Evolutionary conservation across 192 early-diverging fungal species (phyloP).

Genomic region (Pecoramyces ruminantium): DNA sequence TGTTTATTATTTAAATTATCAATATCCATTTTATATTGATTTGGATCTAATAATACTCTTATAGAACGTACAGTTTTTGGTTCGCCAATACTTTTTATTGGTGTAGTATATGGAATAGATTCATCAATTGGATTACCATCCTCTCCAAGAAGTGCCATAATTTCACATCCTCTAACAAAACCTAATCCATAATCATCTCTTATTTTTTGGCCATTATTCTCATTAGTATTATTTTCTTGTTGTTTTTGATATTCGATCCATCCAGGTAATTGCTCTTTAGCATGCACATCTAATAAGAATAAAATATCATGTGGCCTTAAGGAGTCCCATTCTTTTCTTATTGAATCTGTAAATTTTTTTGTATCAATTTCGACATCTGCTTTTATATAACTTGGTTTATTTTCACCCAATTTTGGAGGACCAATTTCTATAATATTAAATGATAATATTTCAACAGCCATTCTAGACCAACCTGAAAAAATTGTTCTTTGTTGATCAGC

Average conservation of each 20-base stretch:
- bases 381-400: conserved; percentile 50
- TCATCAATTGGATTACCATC: conserved; percentile 33
- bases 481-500: conserved; percentile 34
- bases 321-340: conserved; percentile 76
- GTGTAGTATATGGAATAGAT: background rate
- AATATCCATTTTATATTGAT: conserved; percentile 66
- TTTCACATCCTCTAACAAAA: conserved; percentile 71
- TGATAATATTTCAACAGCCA: conserved; percentile 58
- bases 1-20: conserved; percentile 12
- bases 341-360: conserved; percentile 42
- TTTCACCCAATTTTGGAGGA: conserved; percentile 49
- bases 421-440: conserved; percentile 54
- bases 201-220: background rate
- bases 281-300: conserved; percentile 60
- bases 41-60: conserved; percentile 66
- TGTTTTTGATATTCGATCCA: conserved; percentile 5
- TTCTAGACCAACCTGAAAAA: conserved; percentile 89
- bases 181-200: conserved; percentile 47
- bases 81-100: background rate
- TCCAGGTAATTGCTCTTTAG: conserved; percentile 12
- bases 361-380: conserved; percentile 66
- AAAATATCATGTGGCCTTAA: conserved; percentile 75
- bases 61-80: conserved; percentile 33
- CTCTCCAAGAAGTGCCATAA: conserved; percentile 55
- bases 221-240: background rate